Evolutionary conservation across 371 early-diverging fungal species (phyloP).

Genomic region (Coemansia sp.): DNA sequence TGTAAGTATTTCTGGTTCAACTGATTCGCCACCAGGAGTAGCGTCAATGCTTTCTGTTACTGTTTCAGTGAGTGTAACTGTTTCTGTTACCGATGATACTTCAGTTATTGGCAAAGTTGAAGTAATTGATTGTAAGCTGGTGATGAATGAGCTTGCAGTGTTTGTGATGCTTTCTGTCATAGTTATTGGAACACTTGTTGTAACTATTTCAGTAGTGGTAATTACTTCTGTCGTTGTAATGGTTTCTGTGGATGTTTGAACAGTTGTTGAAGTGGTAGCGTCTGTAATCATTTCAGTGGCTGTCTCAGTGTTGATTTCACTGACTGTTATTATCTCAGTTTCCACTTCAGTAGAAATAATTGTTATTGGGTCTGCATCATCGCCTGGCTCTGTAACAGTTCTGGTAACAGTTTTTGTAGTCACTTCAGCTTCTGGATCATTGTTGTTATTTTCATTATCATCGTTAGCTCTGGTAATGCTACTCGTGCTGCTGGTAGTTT

Average conservation of each 20-base stretch:
- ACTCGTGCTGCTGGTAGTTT: not conserved
- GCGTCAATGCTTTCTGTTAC: conserved; percentile 4
- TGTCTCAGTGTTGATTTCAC: not conserved
- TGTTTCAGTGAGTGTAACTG: not conserved
- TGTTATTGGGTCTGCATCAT: not conserved
- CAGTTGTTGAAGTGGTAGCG: not conserved
- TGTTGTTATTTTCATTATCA: not conserved
- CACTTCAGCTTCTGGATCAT: not conserved
- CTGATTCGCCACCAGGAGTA: not conserved
- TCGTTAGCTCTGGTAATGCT: not conserved
- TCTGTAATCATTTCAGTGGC: not conserved
- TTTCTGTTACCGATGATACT: not conserved
- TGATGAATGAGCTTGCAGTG: not conserved
- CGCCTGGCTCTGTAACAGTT: not conserved
- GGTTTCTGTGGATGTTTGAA: not conserved
- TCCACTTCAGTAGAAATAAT: not conserved
- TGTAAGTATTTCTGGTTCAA: conserved; percentile 2
- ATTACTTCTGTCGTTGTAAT: not conserved
- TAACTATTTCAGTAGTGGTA: conserved; percentile 2
- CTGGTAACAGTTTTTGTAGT: not conserved
- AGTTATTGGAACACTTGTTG: not conserved
- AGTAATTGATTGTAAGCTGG: not conserved
- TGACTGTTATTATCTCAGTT: not conserved
- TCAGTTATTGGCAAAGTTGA: not conserved
- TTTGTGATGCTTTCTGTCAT: not conserved